Evolutionary conservation across 352 stramenopile genomes (phyloP), one percentile per base, ranked within the genome.

Genomic region (Phytophthora idaei): DNA sequence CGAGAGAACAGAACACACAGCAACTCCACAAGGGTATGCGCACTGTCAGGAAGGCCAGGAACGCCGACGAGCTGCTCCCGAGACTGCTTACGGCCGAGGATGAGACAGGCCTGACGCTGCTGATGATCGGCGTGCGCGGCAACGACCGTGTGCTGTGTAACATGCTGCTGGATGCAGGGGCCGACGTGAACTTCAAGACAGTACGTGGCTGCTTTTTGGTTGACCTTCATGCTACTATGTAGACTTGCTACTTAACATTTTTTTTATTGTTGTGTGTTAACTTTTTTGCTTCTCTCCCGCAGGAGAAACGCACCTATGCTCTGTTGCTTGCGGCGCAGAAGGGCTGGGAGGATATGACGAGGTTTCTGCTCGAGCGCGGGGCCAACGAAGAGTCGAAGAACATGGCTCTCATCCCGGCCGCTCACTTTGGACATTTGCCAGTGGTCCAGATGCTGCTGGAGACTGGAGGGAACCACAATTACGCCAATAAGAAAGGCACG

Each of bases 401-500:
- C 70, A 90, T 92, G 78, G 81, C 88, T 17, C 78, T 96, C 31
- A 94, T 96, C 27, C 88, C 88, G 12, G 88, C 88, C 0, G 85
- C 88, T 27, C 88, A 96, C 31, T 96, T 96, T 49, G 88, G 88
- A 2, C 88, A 96, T 70, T 71, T 94, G 25, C 57, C 75, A 0
- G 81, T 94, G 9, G 89, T 96, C 0, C 69, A 84, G 10, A 70
- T 92, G 58, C 73, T 96, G n/a, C 65, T 96, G 14, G 73, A 89
- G 37, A 79, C 73, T 9, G 84, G 80, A 17, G 86, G 83, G 12
- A 64, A 92, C 48, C 82, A 90, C 47, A 96, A 96, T 49, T 96
- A 86, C 42, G 86, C 87, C 45, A 96, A 96, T 66, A 89, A 89
- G 73, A 96, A 96, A 63, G 89, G 89, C 51, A 96, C 89, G 2